Base-by-base conservation (phyloP, 495 filamentous ascomycete species). In the Amorphotheca resinae region DNA sequence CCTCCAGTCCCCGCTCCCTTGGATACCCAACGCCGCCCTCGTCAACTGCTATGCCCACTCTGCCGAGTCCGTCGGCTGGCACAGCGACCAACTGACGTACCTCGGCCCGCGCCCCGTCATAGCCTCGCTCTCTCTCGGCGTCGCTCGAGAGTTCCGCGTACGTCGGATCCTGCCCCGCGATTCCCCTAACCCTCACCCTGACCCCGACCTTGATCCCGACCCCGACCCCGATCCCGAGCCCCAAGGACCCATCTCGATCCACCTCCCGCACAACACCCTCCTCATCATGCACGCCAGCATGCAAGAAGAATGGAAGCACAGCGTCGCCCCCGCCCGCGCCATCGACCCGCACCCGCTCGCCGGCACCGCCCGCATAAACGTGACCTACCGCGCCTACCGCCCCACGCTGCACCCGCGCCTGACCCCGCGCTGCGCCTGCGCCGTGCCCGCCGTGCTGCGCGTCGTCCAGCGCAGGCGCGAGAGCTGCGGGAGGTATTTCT, bases 231-330 rank as follows among this genome's bases (percentile, higher is more conserved):
- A 62, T 15, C 61, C 72, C 14, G 73, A 85, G 49, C 65, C 65
- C 3, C 76, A 83, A 51, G 89, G 89, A 4, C 87, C 93, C 49
- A 88, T 96, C 32, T 72, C 84, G 3, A 84, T 98, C 41, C 84
- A 91, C 56, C 75, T 96, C 0, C 88, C 87, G 1, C 91, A 98
- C 61, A 96, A 95, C 57, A 88, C 84, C 0, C 70, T 98, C 1
- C 64, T 98, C 0, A 64, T 95, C 3, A 98, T 98, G 91, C 86
- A 95, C 56, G 85, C 88, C 0, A 86, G 91, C 45, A 85, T 84
- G 80, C 81, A 86, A 52, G 81, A 86, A 48, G 74, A 72, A 39
- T 86, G 81, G 81, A 86, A 86, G 52, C 81, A 88, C 55, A 76
- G 73, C 45, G 82, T 98, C 34, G 63, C 72, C 0, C 81, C 87